These are phyloP conservation scores for Syncephalastrum sp. DNA, from an alignment of 371 early-diverging fungal genomes.

Conservation along the genomic window DNA sequence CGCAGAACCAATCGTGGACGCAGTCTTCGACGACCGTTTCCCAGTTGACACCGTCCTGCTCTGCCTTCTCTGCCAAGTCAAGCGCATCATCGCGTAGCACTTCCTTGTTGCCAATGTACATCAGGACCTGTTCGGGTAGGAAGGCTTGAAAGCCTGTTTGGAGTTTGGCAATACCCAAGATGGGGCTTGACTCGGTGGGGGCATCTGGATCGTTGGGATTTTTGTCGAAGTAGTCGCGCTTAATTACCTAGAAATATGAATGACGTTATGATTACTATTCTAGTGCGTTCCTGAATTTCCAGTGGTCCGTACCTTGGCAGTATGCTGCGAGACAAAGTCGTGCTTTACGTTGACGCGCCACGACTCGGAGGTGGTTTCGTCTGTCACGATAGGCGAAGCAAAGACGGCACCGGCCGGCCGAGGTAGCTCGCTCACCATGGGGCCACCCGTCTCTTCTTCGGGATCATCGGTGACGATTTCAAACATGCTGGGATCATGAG, in stretches of 20 bases:
- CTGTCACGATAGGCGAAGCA: slow-evolving; percentile 42
- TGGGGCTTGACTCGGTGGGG: slow-evolving; percentile 22
- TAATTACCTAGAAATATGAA: slow-evolving; percentile 22
- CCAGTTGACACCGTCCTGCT: slow-evolving; percentile 34
- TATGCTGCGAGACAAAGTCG: slow-evolving; percentile 40
- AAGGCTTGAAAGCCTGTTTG: slow-evolving; percentile 39
- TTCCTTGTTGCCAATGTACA: slow-evolving; percentile 40
- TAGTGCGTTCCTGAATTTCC: neutral
- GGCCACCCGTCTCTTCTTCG: slow-evolving; percentile 18
- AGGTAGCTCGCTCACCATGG: slow-evolving; percentile 28
- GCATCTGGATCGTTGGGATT: slow-evolving; percentile 22
- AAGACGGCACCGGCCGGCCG: slow-evolving; percentile 42
- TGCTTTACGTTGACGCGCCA: slow-evolving; percentile 40
- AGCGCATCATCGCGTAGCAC: slow-evolving; percentile 41
- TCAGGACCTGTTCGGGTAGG: slow-evolving; percentile 24
- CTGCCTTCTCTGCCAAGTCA: slow-evolving; percentile 35
- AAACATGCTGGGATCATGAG: slow-evolving; percentile 44
- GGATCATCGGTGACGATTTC: slow-evolving; percentile 38
- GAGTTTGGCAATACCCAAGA: slow-evolving; percentile 37
- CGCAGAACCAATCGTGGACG: slow-evolving; percentile 49
- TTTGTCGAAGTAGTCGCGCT: slow-evolving; percentile 40
- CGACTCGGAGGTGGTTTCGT: slow-evolving; percentile 37
- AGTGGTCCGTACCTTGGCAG: slow-evolving; percentile 18
- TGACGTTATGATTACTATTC: neutral
- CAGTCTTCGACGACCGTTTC: slow-evolving; percentile 38